phyloP scores from a whole-genome alignment of 1,284 basidiomycete species.

The Ustanciosporium gigantosporum region DNA sequence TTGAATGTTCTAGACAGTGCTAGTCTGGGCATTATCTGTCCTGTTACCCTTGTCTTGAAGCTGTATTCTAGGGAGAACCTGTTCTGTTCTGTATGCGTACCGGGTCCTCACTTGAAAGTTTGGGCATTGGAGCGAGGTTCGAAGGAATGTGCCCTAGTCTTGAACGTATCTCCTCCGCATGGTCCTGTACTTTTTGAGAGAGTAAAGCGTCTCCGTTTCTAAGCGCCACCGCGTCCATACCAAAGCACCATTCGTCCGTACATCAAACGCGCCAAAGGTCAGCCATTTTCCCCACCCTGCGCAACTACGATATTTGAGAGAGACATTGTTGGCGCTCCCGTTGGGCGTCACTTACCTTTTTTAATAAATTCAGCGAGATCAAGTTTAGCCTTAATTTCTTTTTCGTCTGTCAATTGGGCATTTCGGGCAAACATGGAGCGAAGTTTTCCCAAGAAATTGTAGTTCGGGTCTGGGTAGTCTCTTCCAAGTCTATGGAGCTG shows the following conservation, averaged over 20 bases:
- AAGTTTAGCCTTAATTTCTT: constrained; percentile 50
- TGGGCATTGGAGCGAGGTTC: too few relatives aligned
- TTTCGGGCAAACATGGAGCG: constrained; percentile 47
- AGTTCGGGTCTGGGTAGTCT: constrained; percentile 59
- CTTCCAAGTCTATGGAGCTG: constrained; percentile 58
- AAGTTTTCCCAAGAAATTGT: constrained; percentile 56
- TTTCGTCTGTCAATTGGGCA: constrained; percentile 53
- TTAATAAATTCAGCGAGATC: constrained; percentile 53
- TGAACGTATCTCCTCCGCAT: constrained; percentile 46
- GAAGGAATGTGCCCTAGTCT: constrained; percentile 6
- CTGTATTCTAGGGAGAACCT: too few relatives aligned
- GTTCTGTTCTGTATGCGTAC: too few relatives aligned
- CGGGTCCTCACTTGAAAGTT: too few relatives aligned
- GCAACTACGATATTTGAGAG: too few relatives aligned
- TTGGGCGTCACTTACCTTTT: constrained; percentile 41
- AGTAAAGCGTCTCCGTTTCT: constrained; percentile 58
- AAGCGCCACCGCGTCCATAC: too few relatives aligned
- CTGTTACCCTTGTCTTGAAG: too few relatives aligned
- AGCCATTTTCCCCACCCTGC: too few relatives aligned
- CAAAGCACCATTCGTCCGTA: too few relatives aligned
- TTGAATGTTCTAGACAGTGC: too few relatives aligned
- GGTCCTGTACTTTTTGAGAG: constrained; percentile 57
- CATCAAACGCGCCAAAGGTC: too few relatives aligned
- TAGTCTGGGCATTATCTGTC: too few relatives aligned
- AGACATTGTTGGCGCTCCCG: not conserved